Conservation (phyloP, 192 early-diverging fungal species). For the Bifiguratus adelaidae region DNA sequence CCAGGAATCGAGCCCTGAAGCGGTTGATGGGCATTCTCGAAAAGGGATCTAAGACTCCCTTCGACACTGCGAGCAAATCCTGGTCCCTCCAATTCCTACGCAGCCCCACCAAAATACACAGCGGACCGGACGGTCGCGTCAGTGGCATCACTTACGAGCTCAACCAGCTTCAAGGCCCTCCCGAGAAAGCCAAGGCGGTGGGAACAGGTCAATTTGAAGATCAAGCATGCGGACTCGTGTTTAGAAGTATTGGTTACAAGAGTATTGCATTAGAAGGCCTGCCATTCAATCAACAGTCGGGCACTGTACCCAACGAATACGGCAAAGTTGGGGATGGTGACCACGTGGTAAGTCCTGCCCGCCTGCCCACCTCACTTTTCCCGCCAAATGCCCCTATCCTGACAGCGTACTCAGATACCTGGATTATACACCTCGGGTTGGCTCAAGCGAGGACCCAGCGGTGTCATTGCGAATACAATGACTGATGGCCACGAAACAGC, state of each 20-base stretch:
- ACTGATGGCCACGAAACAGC: slow-evolving; percentile 88
- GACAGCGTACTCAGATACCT: slow-evolving; percentile 22
- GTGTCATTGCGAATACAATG: slow-evolving; percentile 94
- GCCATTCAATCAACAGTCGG: slow-evolving; percentile 63
- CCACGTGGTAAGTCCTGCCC: neutral
- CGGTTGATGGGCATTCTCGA: slow-evolving; percentile 78
- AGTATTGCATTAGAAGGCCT: slow-evolving; percentile 54
- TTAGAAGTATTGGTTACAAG: slow-evolving; percentile 85
- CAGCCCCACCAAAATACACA: slow-evolving; percentile 50
- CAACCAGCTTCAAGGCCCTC: slow-evolving; percentile 59
- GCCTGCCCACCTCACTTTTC: neutral
- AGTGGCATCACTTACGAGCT: slow-evolving; percentile 39
- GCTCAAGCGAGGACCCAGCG: slow-evolving; percentile 91
- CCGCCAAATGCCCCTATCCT: neutral
- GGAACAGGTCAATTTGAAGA: slow-evolving; percentile 47
- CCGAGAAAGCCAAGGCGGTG: slow-evolving; percentile 35
- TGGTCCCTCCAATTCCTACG: slow-evolving; percentile 66
- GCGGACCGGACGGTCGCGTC: slow-evolving; percentile 5
- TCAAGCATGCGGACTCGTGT: slow-evolving; percentile 52
- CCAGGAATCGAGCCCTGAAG: slow-evolving; percentile 55
- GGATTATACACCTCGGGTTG: slow-evolving; percentile 88
- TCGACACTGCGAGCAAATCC: slow-evolving; percentile 29
- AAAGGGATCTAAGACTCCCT: slow-evolving; percentile 25
- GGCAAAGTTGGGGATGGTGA: slow-evolving; percentile 39
- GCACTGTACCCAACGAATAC: slow-evolving; percentile 68